Evolutionary conservation across 441 rosid species (phyloP).

Genomic region (Melastoma candidum): DNA sequence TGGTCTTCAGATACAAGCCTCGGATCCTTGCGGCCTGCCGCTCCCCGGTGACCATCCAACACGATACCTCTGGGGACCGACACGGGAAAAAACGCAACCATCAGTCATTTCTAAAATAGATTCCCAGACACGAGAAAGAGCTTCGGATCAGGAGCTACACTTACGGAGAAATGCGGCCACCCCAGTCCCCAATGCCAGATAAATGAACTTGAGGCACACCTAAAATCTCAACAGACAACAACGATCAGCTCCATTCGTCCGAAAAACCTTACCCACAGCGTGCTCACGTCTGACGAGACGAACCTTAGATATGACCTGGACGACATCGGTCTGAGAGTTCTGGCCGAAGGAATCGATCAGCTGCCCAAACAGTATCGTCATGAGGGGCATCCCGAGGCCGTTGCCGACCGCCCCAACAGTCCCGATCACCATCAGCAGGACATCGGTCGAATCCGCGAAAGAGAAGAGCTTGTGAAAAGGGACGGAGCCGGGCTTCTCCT

Average conservation of each 20-base stretch:
- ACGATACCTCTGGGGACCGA: slow-evolving; percentile 14
- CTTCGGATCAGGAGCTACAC: not conserved
- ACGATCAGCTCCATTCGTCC: too few relatives aligned
- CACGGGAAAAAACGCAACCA: not conserved
- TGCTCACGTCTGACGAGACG: too few relatives aligned
- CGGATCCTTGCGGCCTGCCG: slow-evolving; percentile 14
- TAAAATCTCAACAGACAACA: not conserved
- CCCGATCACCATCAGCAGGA: slow-evolving; percentile 11
- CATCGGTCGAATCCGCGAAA: slow-evolving; percentile 15
- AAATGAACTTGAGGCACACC: slow-evolving; percentile 11
- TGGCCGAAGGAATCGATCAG: slow-evolving; percentile 6
- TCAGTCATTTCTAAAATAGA: not conserved
- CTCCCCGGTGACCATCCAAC: slow-evolving; percentile 18
- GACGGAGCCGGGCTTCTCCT: slow-evolving; percentile 8
- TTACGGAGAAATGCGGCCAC: slow-evolving; percentile 18
- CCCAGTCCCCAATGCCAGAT: slow-evolving; percentile 8
- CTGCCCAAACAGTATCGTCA: slow-evolving; percentile 16
- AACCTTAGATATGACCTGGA: slow-evolving; percentile 14
- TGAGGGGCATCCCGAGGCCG: slow-evolving; percentile 14
- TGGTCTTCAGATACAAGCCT: slow-evolving; percentile 15
- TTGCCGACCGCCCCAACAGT: slow-evolving; percentile 12
- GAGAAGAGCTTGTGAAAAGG: slow-evolving; percentile 17
- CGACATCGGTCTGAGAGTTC: slow-evolving; percentile 4
- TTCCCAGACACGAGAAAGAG: not conserved
- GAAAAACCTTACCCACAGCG: too few relatives aligned